Evolutionary conservation across 2,329 filamentous ascomycete genomes (phyloP).

Genomic region (Talaromyces atroroseus): DNA sequence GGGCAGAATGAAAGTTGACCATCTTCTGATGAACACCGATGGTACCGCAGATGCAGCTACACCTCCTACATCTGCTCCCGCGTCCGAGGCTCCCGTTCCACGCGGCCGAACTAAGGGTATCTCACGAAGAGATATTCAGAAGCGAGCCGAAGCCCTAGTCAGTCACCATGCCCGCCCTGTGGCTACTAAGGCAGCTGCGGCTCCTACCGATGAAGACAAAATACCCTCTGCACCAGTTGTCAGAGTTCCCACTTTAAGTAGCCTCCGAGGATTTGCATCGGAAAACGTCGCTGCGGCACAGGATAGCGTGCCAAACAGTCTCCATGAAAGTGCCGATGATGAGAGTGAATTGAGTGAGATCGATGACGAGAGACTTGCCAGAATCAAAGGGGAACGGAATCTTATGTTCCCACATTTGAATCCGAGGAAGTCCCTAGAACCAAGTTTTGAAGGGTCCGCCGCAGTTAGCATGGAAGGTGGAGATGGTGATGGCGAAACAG

Average conservation of each 20-base stretch:
- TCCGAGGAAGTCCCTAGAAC: conserved; percentile 19
- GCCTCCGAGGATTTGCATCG: conserved; percentile 10
- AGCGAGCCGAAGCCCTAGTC: conserved; percentile 54
- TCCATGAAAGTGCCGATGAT: conserved; percentile 62
- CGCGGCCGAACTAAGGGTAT: conserved; percentile 51
- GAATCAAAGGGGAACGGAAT: conserved; percentile 21
- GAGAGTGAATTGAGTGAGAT: conserved; percentile 66
- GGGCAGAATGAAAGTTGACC: conserved; percentile 44
- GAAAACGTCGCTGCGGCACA: conserved; percentile 18
- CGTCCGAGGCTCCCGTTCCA: conserved; percentile 28
- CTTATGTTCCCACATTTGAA: conserved; percentile 22
- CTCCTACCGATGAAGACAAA: conserved; percentile 23
- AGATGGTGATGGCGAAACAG: conserved; percentile 18
- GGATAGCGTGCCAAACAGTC: conserved; percentile 54
- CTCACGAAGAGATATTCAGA: conserved; percentile 54
- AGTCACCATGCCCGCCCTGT: conserved; percentile 31
- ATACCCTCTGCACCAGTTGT: conserved; percentile 19
- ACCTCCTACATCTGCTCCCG: conserved; percentile 26
- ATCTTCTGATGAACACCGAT: conserved; percentile 39
- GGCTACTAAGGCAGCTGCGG: conserved; percentile 20
- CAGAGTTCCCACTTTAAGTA: conserved; percentile 16
- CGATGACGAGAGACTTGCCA: conserved; percentile 30
- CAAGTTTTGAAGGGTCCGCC: conserved; percentile 24
- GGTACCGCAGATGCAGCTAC: conserved; percentile 26
- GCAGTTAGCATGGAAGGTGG: conserved; percentile 19